Conservation (phyloP, 129 eudicot genomes). For the Sambucus nigra region DNA sequence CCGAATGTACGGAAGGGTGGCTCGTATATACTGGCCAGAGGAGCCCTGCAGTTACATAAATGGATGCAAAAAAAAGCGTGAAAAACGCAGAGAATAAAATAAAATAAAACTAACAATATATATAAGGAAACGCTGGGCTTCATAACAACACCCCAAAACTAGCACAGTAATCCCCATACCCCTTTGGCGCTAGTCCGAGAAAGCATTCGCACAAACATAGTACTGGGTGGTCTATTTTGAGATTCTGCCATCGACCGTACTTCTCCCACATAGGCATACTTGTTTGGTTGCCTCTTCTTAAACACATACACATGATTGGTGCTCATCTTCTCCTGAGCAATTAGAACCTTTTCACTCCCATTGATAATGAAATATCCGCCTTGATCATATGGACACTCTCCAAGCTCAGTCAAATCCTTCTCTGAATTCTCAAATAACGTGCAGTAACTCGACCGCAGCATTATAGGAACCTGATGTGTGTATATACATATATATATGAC, state of each 20-base stretch:
- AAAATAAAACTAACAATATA: background rate
- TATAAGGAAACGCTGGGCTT: too few species aligned
- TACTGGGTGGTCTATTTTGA: constrained; percentile 56
- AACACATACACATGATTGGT: constrained; percentile 73
- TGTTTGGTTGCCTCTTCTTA: constrained; percentile 59
- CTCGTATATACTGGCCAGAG: constrained; percentile 56
- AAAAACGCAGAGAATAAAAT: background rate
- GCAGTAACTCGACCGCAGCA: constrained; percentile 63
- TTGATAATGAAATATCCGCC: constrained; percentile 75
- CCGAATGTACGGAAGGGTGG: constrained; percentile 54
- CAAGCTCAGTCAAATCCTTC: constrained; percentile 70
- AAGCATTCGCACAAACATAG: constrained; percentile 56
- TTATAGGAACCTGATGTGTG: constrained; percentile 67
- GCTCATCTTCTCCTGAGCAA: constrained; percentile 78
- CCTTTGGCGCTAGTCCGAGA: constrained; percentile 54
- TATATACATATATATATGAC: too few species aligned
- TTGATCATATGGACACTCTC: constrained; percentile 69
- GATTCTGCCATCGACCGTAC: constrained; percentile 53
- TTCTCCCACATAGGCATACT: constrained; percentile 63
- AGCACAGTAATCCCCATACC: constrained; percentile 22
- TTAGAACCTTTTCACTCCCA: constrained; percentile 71
- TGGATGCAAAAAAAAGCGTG: too few species aligned
- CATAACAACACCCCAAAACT: too few species aligned
- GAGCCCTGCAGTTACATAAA: constrained; percentile 46
- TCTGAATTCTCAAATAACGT: constrained; percentile 47